A percentile compares a stretch with the other conserved stretches of the same genome.
These are phyloP conservation scores for Flaveria ramosissima DNA, from an alignment of 129 eudicot genomes.

Conservation along the genomic window DNA sequence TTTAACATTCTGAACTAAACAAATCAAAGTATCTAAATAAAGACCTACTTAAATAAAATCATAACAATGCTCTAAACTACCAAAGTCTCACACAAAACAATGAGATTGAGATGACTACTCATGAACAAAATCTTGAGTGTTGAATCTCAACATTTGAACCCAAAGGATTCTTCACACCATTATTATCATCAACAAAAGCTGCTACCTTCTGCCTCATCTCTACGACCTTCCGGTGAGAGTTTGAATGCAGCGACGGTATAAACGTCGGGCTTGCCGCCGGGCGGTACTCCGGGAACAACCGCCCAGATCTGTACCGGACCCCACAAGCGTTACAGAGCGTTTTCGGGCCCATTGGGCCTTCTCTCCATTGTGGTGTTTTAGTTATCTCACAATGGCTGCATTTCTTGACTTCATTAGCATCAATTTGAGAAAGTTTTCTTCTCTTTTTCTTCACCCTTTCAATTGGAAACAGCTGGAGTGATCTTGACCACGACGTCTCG, in stretches of 20 bases:
- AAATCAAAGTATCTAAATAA: slow-evolving; percentile 10
- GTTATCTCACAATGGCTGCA: slow-evolving; percentile 73
- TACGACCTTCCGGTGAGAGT: slow-evolving; percentile 65
- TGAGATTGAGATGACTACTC: slow-evolving; percentile 1
- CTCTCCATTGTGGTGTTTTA: slow-evolving; percentile 87
- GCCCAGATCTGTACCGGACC: slow-evolving; percentile 70
- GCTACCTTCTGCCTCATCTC: slow-evolving; percentile 63
- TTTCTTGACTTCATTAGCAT: slow-evolving; percentile 38
- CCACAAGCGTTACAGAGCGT: slow-evolving; percentile 91
- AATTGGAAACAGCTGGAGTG: slow-evolving; percentile 29
- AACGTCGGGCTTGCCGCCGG: slow-evolving; percentile 88
- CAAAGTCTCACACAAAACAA: slow-evolving; percentile 33
- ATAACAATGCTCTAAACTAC: slow-evolving; percentile 30
- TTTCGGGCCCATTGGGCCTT: slow-evolving; percentile 80
- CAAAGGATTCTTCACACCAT: slow-evolving; percentile 15
- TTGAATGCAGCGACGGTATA: slow-evolving; percentile 64
- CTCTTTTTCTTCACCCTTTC: slow-evolving; percentile 40
- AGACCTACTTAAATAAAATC: slow-evolving; percentile 17
- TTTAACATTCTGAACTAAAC: slow-evolving; percentile 17
- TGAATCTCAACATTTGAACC: slow-evolving; percentile 13
- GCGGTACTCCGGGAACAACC: slow-evolving; percentile 80
- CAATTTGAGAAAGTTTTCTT: slow-evolving; percentile 14
- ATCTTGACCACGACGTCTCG: slow-evolving; percentile 45
- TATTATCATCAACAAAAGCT: slow-evolving; percentile 11
- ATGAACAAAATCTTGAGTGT: slow-evolving; percentile 30